Evolutionary conservation across 2,329 filamentous ascomycete species (phyloP).

Genomic region (Monosporascus sp.): DNA sequence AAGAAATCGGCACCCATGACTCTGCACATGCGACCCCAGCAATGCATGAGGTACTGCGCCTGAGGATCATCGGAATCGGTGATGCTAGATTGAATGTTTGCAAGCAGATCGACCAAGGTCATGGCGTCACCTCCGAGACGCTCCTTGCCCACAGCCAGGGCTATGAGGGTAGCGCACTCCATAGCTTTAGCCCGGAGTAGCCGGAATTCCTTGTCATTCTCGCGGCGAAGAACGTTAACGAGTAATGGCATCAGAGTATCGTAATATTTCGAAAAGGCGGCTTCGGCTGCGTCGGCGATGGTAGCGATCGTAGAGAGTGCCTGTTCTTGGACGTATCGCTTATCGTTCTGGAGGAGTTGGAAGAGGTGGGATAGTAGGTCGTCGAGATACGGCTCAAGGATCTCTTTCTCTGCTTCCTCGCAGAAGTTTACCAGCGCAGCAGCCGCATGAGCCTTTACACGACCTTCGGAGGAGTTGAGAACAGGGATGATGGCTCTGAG

Average conservation of each 20-base stretch:
- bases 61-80: constrained; percentile 92
- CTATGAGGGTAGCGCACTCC: constrained; percentile 97
- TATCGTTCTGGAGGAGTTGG: constrained; percentile 80
- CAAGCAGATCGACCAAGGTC: constrained; percentile 80
- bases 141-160: constrained; percentile 89
- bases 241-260: constrained; percentile 92
- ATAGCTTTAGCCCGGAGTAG: constrained; percentile 93
- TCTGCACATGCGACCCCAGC: constrained; percentile 98
- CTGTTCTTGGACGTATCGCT: constrained; percentile 96
- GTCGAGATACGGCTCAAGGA: constrained; percentile 89
- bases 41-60: constrained; percentile 94
- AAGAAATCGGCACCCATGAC: constrained; percentile 88
- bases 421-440: constrained; percentile 99
- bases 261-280: constrained; percentile 92
- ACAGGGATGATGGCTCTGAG: constrained; percentile 90
- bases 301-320: constrained; percentile 96
- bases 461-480: constrained; percentile 80
- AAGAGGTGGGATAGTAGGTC: constrained; percentile 80
- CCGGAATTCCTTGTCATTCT: constrained; percentile 90
- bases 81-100: constrained; percentile 79
- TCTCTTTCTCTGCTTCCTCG: constrained; percentile 90
- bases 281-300: constrained; percentile 96
- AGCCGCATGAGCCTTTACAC: constrained; percentile 94
- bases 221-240: constrained; percentile 80
- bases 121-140: constrained; percentile 84